A percentile compares a stretch with the other conserved stretches of the same genome.
Evolutionary conservation across 176 grass and related monocot genomes (phyloP).

Genomic region (Eragrostis curvula): DNA sequence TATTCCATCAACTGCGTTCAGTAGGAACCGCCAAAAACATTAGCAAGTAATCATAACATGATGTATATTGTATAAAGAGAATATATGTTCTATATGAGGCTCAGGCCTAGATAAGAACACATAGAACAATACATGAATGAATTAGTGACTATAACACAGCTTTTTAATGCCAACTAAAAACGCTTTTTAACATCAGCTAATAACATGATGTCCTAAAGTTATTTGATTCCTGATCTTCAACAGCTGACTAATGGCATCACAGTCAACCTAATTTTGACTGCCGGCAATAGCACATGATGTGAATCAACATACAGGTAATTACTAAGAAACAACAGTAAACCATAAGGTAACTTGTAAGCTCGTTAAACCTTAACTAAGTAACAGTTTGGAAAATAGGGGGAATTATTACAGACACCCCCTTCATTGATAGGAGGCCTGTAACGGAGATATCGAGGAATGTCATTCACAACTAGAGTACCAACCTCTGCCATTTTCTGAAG

Average conservation of each 20-base stretch:
- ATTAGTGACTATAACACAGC: neutral
- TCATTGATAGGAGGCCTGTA: too few relatives aligned
- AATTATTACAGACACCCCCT: too few relatives aligned
- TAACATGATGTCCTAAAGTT: neutral
- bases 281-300: constrained; percentile 7
- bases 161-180: neutral
- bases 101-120: constrained; percentile 5
- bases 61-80: neutral
- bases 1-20: constrained; percentile 87
- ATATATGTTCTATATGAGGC: neutral
- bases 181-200: neutral
- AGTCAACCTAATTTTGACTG: neutral
- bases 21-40: constrained; percentile 26
- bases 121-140: constrained; percentile 14
- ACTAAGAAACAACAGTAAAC: neutral
- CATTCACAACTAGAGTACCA: constrained; percentile 35
- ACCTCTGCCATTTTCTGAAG: constrained; percentile 98
- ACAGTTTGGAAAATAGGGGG: neutral
- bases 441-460: too few relatives aligned
- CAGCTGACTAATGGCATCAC: neutral
- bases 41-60: constrained; percentile 30
- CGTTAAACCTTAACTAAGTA: neutral
- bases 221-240: constrained; percentile 32
- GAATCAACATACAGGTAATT: neutral
- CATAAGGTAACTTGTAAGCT: neutral